phyloP scores from a whole-genome alignment of 1,284 basidiomycete genomes.

The Pisolithus thermaeus region DNA sequence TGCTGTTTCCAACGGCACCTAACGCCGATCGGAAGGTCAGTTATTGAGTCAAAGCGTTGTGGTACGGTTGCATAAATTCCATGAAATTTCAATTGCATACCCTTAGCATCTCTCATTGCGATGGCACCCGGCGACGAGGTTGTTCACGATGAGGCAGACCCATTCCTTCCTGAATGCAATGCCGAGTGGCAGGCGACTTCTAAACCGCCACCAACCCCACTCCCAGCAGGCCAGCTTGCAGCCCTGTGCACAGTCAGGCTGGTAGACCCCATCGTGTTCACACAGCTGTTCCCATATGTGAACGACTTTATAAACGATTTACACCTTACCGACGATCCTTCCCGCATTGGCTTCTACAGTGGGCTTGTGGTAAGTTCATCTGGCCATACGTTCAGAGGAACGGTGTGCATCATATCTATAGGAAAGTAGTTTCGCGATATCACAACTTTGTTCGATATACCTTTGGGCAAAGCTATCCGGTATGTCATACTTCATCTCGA shows the following conservation, averaged over 20 bases:
- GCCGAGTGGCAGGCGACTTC: no score
- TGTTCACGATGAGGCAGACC: no score
- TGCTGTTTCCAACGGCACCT: no score
- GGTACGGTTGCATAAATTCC: no score
- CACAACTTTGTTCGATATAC: constrained; percentile 57
- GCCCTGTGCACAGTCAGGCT: constrained; percentile 32
- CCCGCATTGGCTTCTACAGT: constrained; percentile 58
- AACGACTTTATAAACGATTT: constrained; percentile 58
- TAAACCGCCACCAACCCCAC: not conserved
- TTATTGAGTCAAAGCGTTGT: no score
- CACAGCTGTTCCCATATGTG: constrained; percentile 55
- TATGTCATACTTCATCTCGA: constrained; percentile 16
- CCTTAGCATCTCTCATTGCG: no score
- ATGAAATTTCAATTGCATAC: no score
- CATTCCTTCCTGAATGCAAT: no score
- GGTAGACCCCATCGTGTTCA: constrained; percentile 54
- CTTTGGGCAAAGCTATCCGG: constrained; percentile 57
- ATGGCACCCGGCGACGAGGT: no score
- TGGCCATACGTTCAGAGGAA: not conserved
- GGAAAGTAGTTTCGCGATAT: constrained; percentile 58
- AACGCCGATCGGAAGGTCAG: no score
- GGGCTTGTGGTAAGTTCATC: constrained; percentile 44
- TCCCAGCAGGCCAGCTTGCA: not conserved
- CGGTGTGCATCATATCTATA: constrained; percentile 17
- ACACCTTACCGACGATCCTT: constrained; percentile 46